phyloP scores from a whole-genome alignment of 345 rosid species.

The Eucalyptus brandiana region DNA sequence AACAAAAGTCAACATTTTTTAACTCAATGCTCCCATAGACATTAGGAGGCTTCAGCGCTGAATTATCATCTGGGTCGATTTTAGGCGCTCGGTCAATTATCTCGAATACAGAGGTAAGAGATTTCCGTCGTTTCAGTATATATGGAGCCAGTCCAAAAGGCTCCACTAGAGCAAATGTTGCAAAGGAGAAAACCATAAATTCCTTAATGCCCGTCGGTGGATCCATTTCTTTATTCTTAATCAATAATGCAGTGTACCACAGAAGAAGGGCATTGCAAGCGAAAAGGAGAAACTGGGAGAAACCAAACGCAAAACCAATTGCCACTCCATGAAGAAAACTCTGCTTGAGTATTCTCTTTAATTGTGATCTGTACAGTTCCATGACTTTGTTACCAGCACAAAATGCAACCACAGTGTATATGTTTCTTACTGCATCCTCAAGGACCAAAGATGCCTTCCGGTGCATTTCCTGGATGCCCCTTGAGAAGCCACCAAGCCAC shows the following conservation, averaged over 20 bases:
- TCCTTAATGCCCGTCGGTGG: slow-evolving; percentile 78
- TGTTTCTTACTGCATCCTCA: slow-evolving; percentile 98
- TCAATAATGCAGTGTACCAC: slow-evolving; percentile 77
- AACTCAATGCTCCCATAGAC: slow-evolving; percentile 96
- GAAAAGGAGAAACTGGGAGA: slow-evolving; percentile 98
- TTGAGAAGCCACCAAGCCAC: slow-evolving; percentile 99
- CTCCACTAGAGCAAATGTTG: slow-evolving; percentile 97
- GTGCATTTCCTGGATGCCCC: slow-evolving; percentile 99
- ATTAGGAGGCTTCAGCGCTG: slow-evolving; percentile 87
- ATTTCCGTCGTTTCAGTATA: slow-evolving; percentile 82
- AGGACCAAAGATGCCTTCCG: slow-evolving; percentile 97
- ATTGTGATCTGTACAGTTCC: slow-evolving; percentile 91
- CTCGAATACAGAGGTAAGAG: slow-evolving; percentile 92
- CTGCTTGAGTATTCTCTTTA: slow-evolving; percentile 68
- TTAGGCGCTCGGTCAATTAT: slow-evolving; percentile 91
- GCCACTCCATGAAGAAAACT: slow-evolving; percentile 93
- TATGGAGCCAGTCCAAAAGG: slow-evolving; percentile 99
- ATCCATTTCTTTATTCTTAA: slow-evolving; percentile 27
- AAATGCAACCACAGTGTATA: slow-evolving; percentile 98
- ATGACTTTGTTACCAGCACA: slow-evolving; percentile 99
- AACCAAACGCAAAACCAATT: slow-evolving; percentile 94
- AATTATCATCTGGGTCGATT: slow-evolving; percentile 90
- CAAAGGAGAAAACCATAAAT: slow-evolving; percentile 97
- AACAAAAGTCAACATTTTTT: slow-evolving; percentile 93
- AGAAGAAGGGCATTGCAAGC: slow-evolving; percentile 98